Percentiles rank a stretch among this genome's conserved stretches.
Conservation (phyloP, 306 rosid genomes). For the Prunus dulcis region DNA sequence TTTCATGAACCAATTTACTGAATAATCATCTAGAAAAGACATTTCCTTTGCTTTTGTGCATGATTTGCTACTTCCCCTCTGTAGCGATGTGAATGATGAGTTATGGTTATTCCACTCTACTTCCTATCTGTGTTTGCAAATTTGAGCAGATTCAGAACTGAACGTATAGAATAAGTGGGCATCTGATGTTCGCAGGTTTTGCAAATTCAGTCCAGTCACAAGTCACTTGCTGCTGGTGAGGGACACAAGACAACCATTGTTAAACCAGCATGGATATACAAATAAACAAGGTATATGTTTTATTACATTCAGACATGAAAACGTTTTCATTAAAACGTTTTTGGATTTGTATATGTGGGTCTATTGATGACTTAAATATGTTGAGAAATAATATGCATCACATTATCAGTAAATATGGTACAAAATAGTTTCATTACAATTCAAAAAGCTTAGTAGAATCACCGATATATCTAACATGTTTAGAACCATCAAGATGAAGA, state of each 20-base stretch:
- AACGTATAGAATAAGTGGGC: slow-evolving; percentile 3
- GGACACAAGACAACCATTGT: slow-evolving; percentile 9
- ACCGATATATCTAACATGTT: neutral
- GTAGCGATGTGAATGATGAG: neutral
- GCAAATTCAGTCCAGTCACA: neutral
- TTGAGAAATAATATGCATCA: neutral
- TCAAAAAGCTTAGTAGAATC: neutral
- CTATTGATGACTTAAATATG: neutral
- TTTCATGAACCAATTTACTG: neutral
- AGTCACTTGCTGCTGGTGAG: neutral
- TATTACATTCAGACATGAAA: no score
- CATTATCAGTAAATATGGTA: neutral
- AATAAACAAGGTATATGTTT: neutral
- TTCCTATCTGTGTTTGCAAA: neutral
- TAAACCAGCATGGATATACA: neutral
- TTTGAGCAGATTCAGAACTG: slow-evolving; percentile 9
- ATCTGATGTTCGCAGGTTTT: neutral
- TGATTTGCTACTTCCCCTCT: neutral
- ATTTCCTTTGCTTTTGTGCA: neutral
- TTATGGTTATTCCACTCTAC: neutral
- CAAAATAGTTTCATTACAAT: neutral
- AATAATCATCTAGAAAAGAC: neutral
- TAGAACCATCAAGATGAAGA: neutral
- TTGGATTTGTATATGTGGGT: neutral
- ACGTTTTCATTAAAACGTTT: neutral